Percentiles rank a stretch among this genome's conserved stretches.
phyloP scores from a whole-genome alignment of 345 rosid genomes.

The Eucalyptus cloeziana region DNA sequence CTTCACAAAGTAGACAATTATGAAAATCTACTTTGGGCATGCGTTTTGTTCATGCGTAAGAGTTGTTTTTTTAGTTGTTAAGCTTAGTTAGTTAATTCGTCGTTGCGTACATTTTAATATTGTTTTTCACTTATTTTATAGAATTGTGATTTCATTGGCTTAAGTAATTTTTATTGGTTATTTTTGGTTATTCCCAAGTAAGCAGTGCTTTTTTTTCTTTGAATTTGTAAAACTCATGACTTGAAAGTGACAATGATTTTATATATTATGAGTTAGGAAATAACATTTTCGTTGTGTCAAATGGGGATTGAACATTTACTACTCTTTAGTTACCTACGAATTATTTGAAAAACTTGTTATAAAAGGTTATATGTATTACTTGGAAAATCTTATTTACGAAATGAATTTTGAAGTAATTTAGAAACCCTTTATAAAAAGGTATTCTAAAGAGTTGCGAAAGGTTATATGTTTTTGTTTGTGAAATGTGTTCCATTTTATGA shows the following conservation, averaged over 20 bases:
- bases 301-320: not conserved
- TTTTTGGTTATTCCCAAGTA: not conserved
- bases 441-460: not conserved
- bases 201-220: not conserved
- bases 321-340: not conserved
- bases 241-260: not conserved
- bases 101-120: too few relatives aligned
- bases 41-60: not conserved
- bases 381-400: too few relatives aligned
- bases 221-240: not conserved
- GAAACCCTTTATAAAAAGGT: not conserved
- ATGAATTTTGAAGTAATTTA: too few relatives aligned
- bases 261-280: too few relatives aligned
- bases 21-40: not conserved
- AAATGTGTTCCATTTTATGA: not conserved
- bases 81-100: not conserved
- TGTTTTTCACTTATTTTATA: too few relatives aligned
- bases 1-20: rapidly evolving
- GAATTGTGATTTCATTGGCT: not conserved
- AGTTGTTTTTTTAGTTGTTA: too few relatives aligned
- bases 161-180: too few relatives aligned
- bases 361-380: not conserved
- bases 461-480: not conserved
- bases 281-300: not conserved
- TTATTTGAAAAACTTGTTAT: not conserved